A percentile compares a stretch with the other conserved stretches of the same genome.
These are phyloP conservation scores for Monosporascus sp. DNA, from an alignment of 2,329 filamentous ascomycete genomes.

Conservation along the genomic window DNA sequence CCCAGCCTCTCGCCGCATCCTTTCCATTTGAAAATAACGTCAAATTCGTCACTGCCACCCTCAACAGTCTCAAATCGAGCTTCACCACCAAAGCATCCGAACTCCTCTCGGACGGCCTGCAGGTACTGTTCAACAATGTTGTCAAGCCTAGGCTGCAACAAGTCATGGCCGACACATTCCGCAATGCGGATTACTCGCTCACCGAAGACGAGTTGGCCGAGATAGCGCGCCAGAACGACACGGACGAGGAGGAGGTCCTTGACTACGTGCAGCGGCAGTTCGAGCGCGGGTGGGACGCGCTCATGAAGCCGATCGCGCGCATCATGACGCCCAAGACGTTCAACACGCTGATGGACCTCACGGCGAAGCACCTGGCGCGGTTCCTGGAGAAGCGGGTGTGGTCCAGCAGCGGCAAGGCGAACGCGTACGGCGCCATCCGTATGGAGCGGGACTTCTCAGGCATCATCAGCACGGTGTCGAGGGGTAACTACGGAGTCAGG, in stretches of 20 bases:
- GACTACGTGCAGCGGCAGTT: constrained; percentile 76
- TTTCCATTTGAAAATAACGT: constrained; percentile 82
- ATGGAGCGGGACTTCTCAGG: constrained; percentile 69
- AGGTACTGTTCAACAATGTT: constrained; percentile 82
- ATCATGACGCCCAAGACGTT: constrained; percentile 77
- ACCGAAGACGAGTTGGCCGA: constrained; percentile 57
- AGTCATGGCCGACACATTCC: constrained; percentile 82
- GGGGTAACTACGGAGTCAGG: constrained; percentile 61
- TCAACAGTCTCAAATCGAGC: constrained; percentile 63
- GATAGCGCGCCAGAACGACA: constrained; percentile 47
- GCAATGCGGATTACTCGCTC: constrained; percentile 81
- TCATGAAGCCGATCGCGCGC: constrained; percentile 79
- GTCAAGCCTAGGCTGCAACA: constrained; percentile 80
- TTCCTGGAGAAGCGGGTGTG: constrained; percentile 85
- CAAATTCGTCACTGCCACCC: constrained; percentile 59
- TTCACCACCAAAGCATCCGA: constrained; percentile 78
- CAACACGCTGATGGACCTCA: constrained; percentile 67
- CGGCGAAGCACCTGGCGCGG: constrained; percentile 68
- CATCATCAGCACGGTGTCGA: constrained; percentile 55
- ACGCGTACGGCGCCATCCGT: constrained; percentile 66
- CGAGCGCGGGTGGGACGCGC: constrained; percentile 75
- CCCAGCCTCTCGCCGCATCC: constrained; percentile 50
- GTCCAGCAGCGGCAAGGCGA: constrained; percentile 73
- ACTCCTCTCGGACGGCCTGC: constrained; percentile 76
- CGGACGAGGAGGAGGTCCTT: constrained; percentile 48